Base-by-base conservation (phyloP, 768 basidiomycete genomes). In the Podaxis rugospora region DNA sequence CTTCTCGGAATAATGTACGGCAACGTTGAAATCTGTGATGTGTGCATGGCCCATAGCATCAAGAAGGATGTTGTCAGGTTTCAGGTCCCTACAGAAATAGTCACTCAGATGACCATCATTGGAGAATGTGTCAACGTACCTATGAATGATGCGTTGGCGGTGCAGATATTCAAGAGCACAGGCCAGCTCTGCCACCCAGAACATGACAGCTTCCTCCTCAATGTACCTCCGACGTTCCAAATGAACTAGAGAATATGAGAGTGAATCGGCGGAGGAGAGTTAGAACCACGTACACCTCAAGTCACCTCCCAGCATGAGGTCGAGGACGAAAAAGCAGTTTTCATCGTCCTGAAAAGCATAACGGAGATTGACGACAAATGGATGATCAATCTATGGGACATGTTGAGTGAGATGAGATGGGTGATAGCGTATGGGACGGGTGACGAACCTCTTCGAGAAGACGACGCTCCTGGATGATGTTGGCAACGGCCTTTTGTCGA, bases 21-120 rank as follows among this genome's bases (percentile, higher is more conserved):
- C 97, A 65, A 99, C 95, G 69, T 99, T 99, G 78, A 99, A 97
- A 76, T 99, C 97, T 7, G 97, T 98, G 67, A 99, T 79, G 70
- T 98, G 96, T 1, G 93, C 96, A 70, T 99, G 95, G 0, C 97
- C 97, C 68, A 80, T 76, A n/a, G 89, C 85, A 72, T 98, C 96
- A 59, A 99, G 81, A 13, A 99, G 83, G 66, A 99, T 89, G 72
- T 99, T 98, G 72, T 98, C 97, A 2, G 97, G 97, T 72, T 99
- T 98, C 62, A 99, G 72, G 74, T 98, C 96, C 25, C 95, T 96
- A 66, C 21, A 40, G 37, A 55, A 52, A 53, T 37, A 44, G 35
- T 63, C 50, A 59, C 35, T 35, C 6, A 47, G 39, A 36, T 42
- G 35, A 10, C 28, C 27, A 44, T 61, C 52, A 58, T 32, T 62